Base-by-base conservation (phyloP, 768 basidiomycete species). In the Exidia glandulosa region DNA sequence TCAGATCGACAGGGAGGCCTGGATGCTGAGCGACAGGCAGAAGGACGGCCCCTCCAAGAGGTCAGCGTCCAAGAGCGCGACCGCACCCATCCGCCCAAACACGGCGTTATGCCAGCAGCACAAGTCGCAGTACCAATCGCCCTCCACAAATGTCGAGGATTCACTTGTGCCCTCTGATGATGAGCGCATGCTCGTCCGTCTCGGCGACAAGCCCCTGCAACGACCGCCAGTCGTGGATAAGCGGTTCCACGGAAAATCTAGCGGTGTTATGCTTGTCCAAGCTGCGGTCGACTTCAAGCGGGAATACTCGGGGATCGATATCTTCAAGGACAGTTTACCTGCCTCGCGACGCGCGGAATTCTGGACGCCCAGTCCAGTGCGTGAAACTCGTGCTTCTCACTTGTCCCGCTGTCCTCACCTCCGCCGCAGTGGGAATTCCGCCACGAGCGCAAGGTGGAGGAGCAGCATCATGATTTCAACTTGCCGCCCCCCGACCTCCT, bases 271-370 rank as follows among this genome's bases (percentile, higher is more conserved):
- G 63, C 70, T 84, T 10, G 63, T 84, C 7, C 78, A 79, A 64
- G 74, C 75, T 3, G 84, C 83, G 2, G 74, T 85, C 13, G 80
- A 82, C 61, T 70, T 85, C 10, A 86, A 85, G 68, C 76, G 78
- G 31, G 81, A 83, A 60, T 80, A 76, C 30, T 76, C 77, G 1
- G 79, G 81, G n/a, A 61, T 64, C 3, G 70, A 71, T 4, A 56
- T 59, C 57, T 63, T 30, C 57, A 61, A 13, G 48, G 63, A 41
- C 60, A 59, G 2, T 57, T 64, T 37, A 37, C 60, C 29, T 62
- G 36, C 14, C 61, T 60, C 34, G 58, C 16, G 74, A 74, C 29
- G 58, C 66, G 31, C 64, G 62, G 3, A 70, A 52, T 47, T 60
- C 55, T 78, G 34, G 80, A 75, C 66, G 72, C 69, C 58, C 75